phyloP scores from a whole-genome alignment of 2,329 filamentous ascomycete genomes.

The Metarhizium brunneum region DNA sequence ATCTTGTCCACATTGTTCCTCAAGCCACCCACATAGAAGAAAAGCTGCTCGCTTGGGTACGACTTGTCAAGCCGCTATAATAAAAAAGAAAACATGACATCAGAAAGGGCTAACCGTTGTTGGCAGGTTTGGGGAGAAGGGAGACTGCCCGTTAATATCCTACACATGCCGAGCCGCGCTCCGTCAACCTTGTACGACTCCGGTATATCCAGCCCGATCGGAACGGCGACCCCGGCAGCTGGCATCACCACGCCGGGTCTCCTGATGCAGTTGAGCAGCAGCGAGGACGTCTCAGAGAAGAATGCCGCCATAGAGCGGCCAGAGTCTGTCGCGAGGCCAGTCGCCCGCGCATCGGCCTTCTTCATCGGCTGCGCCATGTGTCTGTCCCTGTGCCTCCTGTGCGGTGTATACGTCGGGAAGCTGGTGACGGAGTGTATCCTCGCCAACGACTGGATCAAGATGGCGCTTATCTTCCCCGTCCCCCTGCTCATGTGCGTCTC shows the following conservation, averaged over 20 bases:
- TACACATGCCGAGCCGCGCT: conserved; percentile 9
- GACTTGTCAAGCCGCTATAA: neutral
- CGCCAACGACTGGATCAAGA: conserved; percentile 27
- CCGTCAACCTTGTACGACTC: conserved; percentile 9
- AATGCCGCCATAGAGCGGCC: conserved; percentile 15
- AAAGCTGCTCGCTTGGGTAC: conserved; percentile 19
- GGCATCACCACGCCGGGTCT: conserved; percentile 9
- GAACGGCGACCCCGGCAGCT: conserved; percentile 9
- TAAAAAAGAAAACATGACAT: no score
- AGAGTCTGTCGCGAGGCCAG: conserved; percentile 32
- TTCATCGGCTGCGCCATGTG: conserved; percentile 29
- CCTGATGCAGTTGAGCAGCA: conserved; percentile 10
- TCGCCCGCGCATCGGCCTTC: conserved; percentile 25
- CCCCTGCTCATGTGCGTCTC: conserved; percentile 25
- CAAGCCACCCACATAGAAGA: conserved; percentile 25
- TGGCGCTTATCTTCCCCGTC: conserved; percentile 24
- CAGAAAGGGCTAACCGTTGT: neutral
- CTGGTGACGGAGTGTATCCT: conserved; percentile 28
- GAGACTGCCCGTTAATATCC: conserved; percentile 9
- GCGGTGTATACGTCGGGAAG: conserved; percentile 27
- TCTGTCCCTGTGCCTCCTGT: conserved; percentile 27
- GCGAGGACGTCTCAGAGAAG: conserved; percentile 15
- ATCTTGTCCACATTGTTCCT: conserved; percentile 28
- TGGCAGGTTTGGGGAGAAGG: conserved; percentile 17
- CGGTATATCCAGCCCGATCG: conserved; percentile 9